Conservation (phyloP, 2,329 filamentous ascomycete genomes). For the Exophiala sideris region DNA sequence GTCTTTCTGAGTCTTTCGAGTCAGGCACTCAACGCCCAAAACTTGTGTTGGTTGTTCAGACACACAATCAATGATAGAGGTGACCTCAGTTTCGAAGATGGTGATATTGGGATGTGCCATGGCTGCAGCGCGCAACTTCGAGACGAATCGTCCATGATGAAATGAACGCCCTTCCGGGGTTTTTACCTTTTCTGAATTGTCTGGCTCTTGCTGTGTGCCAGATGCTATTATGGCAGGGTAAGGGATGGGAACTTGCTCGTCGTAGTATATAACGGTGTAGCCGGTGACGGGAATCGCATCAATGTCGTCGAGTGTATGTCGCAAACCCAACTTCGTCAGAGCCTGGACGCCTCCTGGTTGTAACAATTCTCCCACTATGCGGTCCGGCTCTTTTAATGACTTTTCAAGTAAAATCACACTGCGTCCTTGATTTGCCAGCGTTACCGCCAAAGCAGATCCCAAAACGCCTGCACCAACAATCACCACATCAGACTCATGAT, state of each 20-base stretch:
- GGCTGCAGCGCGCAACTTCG: conserved; percentile 73
- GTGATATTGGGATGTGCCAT: conserved; percentile 76
- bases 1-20: conserved; percentile 61
- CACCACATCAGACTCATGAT: conserved; percentile 74
- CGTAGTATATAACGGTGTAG: conserved; percentile 83
- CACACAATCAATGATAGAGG: conserved; percentile 70
- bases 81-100: conserved; percentile 84
- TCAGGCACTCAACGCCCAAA: conserved; percentile 75
- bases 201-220: conserved; percentile 15
- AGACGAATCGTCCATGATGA: conserved; percentile 92
- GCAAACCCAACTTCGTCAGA: conserved; percentile 74
- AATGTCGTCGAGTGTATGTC: conserved; percentile 80
- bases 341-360: conserved; percentile 87
- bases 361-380: conserved; percentile 91
- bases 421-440: conserved; percentile 82
- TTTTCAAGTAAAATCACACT: conserved; percentile 87
- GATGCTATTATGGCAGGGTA: conserved; percentile 63
- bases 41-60: conserved; percentile 63
- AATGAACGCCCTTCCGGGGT: conserved; percentile 74
- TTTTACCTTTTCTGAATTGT: conserved; percentile 29
- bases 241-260: conserved; percentile 67
- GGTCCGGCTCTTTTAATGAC: conserved; percentile 86
- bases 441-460: conserved; percentile 79
- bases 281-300: conserved; percentile 79
- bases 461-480: conserved; percentile 89